Evolutionary conservation across 2,329 filamentous ascomycete genomes (phyloP).

Genomic region (Beauveria caledonica): DNA sequence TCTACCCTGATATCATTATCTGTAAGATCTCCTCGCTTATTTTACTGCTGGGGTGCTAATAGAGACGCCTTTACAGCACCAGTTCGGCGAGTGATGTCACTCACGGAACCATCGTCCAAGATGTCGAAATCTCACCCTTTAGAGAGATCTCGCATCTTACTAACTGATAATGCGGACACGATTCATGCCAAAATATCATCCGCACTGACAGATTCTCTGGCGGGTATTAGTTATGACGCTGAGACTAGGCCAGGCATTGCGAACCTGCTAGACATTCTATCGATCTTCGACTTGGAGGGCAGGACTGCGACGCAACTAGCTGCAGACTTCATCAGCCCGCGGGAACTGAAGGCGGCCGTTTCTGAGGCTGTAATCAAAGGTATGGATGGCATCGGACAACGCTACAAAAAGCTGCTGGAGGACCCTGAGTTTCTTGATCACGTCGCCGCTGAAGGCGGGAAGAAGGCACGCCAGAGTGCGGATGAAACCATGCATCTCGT

Average conservation of each 20-base stretch:
- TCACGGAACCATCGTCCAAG: slow-evolving; percentile 68
- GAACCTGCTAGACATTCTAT: slow-evolving; percentile 77
- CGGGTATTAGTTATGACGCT: slow-evolving; percentile 65
- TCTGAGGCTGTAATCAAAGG: slow-evolving; percentile 47
- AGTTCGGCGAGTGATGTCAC: slow-evolving; percentile 81
- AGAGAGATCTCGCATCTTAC: slow-evolving; percentile 67
- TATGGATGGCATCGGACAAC: slow-evolving; percentile 45
- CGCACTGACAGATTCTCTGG: slow-evolving; percentile 68
- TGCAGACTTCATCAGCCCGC: slow-evolving; percentile 28
- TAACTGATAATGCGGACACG: slow-evolving; percentile 59
- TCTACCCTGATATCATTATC: slow-evolving; percentile 61
- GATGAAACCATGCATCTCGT: slow-evolving; percentile 47
- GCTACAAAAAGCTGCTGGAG: slow-evolving; percentile 45
- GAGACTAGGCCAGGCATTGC: slow-evolving; percentile 67
- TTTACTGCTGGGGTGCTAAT: neutral
- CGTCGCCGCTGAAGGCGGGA: slow-evolving; percentile 50
- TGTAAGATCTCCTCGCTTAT: slow-evolving; percentile 38
- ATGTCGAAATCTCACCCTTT: slow-evolving; percentile 88
- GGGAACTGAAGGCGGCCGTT: slow-evolving; percentile 43
- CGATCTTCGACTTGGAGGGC: slow-evolving; percentile 49
- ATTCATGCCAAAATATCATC: slow-evolving; percentile 63
- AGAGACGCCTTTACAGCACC: slow-evolving; percentile 43
- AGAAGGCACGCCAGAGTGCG: slow-evolving; percentile 55
- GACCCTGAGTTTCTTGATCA: slow-evolving; percentile 46
- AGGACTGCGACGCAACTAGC: slow-evolving; percentile 35